These are phyloP conservation scores for Pseudozyma sp. DNA, from an alignment of 1,284 basidiomycete genomes.

Conservation along the genomic window DNA sequence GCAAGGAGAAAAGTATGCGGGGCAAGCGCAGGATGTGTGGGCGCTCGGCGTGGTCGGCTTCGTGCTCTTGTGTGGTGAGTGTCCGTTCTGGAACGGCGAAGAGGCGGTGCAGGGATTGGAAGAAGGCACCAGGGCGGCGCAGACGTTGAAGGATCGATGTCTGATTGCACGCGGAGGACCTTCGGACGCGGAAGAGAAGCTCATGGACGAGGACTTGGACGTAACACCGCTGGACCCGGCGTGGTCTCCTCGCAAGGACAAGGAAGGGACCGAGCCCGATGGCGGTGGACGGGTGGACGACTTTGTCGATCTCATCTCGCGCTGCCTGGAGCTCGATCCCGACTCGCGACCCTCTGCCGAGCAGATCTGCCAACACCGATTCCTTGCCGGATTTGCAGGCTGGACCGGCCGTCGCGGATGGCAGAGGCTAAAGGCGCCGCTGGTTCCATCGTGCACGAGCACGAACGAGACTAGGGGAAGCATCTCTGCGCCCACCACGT, in stretches of 20 bases:
- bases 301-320: slow-evolving; percentile 80
- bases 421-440: slow-evolving; percentile 37
- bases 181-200: slow-evolving; percentile 28
- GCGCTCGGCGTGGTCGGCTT: slow-evolving; percentile 97
- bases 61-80: slow-evolving; percentile 93
- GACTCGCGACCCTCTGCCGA: slow-evolving; percentile 78
- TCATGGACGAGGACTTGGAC: slow-evolving; percentile 19
- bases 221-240: slow-evolving; percentile 35
- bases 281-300: slow-evolving; percentile 84
- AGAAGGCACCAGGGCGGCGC: slow-evolving; percentile 58
- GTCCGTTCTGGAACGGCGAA: slow-evolving; percentile 77
- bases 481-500: background rate
- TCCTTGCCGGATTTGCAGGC: slow-evolving; percentile 76
- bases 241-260: slow-evolving; percentile 34
- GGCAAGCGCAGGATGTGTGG: slow-evolving; percentile 98
- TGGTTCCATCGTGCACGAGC: slow-evolving; percentile 32
- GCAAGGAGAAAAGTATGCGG: slow-evolving; percentile 90
- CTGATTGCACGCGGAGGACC: slow-evolving; percentile 37
- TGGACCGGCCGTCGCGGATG: slow-evolving; percentile 68
- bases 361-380: slow-evolving; percentile 79
- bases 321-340: slow-evolving; percentile 79
- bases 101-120: slow-evolving; percentile 61
- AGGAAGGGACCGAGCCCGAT: slow-evolving; percentile 70
- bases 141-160: slow-evolving; percentile 55
- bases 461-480: slow-evolving; percentile 15